Evolutionary conservation across 495 filamentous ascomycete genomes (phyloP), one percentile per base, ranked within the genome.

Genomic region (Astrothelium subdiscretum): DNA sequence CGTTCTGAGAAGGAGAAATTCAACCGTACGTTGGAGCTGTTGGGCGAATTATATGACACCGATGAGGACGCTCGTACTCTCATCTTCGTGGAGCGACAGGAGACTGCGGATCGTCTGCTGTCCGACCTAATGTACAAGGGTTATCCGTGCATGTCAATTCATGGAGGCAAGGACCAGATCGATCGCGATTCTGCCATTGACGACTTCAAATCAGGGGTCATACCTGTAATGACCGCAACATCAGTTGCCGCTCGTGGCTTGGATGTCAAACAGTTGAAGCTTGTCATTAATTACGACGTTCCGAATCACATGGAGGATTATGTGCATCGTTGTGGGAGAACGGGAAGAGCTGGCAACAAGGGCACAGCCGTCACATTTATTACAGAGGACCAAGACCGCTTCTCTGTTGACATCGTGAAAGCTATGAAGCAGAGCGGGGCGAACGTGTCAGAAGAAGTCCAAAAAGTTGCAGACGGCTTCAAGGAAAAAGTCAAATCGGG

Each of bases 221-320:
- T 94, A 59, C 92, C 92, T 0, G 84, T 99, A 60, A 75, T 99
- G 71, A 86, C 96, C 69, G 95, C 95, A 24, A 99, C 95, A 0
- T 97, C 92, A 3, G 91, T 99, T 63, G 95, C 95, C 3, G 95
- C 95, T 43, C 87, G 95, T 68, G 95, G 95, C 18, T 75, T 99
- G 29, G 95, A 99, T 71, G 92, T 99, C 42, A 96, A 97, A 73
- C 91, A 97, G 73, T 78, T 99, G 29, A 96, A 95, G 73, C 78
- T 97, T 20, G 95, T 99, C 24, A 85, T 99, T 69, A 99, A 99
- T 67, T 99, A 91, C 70, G 95, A 99, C 72, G 87, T 88, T 3
- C 95, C 95, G 2, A 96, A 95, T 70, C 95, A 99, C 75, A 77
- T 95, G 32, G 95, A 99, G 75, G 95, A 99, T 70, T 99, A 99